Evolutionary conservation across 345 rosid species (phyloP), one percentile per base, ranked within the genome.

Genomic region (Pugionium dolabratum): DNA sequence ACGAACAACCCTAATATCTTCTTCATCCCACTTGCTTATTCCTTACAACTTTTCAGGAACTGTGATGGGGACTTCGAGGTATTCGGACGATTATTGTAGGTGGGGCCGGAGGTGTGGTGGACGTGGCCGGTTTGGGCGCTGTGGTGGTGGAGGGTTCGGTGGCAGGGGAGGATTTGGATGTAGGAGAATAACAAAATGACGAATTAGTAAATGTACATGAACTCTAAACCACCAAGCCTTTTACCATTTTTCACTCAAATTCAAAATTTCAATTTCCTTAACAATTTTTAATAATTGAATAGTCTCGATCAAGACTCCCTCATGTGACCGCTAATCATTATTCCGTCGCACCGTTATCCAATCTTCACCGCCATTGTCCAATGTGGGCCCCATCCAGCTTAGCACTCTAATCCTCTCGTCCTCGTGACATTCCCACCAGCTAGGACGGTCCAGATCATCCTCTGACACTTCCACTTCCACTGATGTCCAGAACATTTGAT

Each of bases 401-500:
- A 87, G 50, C 81, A 64, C 61, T 48, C 76, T 55, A 78, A 90
- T 83, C 71, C 90, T 85, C 53, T 76, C 80, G 3, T 43, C 69
- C 73, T 53, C 69, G 60, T 68, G 65, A 67, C 64, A 67, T 34
- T 61, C 78, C 69, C 59, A 67, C 27, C 70, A 41, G 32, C 67
- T 75, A 30, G 75, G 61, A 36, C 55, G 67, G 5, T 26, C 67
- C 26, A 7, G 11, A 4, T 42, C 46, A 5, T 37, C 42, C 29
- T 34, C 68, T 54, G 25, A n/a, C n/a, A n/a, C 48, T 41, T 8
- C 66, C 46, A 69, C 75, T 45, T 72, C 79, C 48, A 72, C 59
- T 36, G 72, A 49, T 29, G 71, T 81, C 97, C 97, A 88, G 40
- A 84, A 74, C 31, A 75, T 78, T 56, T 79, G 83, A 67, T 90